Evolutionary conservation across 768 basidiomycete genomes (phyloP).

Genomic region (Hemileccinum rubropunctum): DNA sequence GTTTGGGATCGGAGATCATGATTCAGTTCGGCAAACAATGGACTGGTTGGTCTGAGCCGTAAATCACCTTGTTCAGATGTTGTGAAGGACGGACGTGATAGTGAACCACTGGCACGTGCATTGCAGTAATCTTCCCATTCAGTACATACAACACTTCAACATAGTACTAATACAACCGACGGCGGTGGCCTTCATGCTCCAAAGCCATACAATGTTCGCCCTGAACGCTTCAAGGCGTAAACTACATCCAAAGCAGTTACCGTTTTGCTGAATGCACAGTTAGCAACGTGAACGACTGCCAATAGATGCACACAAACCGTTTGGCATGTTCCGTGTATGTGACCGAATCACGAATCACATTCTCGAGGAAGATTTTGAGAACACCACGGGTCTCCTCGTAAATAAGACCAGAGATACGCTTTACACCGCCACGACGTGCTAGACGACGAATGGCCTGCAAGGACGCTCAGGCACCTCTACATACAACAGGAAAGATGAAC

Average conservation of each 20-base stretch:
- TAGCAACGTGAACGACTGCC: background rate
- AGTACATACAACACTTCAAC: no score
- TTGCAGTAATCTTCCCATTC: no score
- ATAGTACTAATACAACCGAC: no score
- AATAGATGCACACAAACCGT: conserved; percentile 33
- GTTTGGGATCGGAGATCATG: conserved; percentile 22
- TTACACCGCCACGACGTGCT: conserved; percentile 89
- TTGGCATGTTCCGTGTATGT: conserved; percentile 94
- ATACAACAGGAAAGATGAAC: conserved; percentile 21
- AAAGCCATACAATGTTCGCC: conserved; percentile 79
- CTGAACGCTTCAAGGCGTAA: conserved; percentile 70
- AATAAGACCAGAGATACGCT: conserved; percentile 86
- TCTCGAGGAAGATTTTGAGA: conserved; percentile 86
- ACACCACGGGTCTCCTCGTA: conserved; percentile 94
- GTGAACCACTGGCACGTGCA: no score
- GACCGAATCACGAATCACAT: conserved; percentile 79
- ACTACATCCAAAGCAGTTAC: conserved; percentile 86
- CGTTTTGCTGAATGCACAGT: conserved; percentile 46
- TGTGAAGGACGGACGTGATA: no score
- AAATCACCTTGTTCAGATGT: background rate
- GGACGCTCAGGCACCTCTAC: conserved; percentile 55
- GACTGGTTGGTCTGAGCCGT: background rate
- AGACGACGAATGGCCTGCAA: conserved; percentile 77
- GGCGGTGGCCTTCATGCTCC: conserved; percentile 44
- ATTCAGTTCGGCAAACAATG: background rate